Percentiles rank a stretch among this genome's conserved stretches.
Evolutionary conservation across 345 rosid genomes (phyloP).

Genomic region (Theobroma cacao): DNA sequence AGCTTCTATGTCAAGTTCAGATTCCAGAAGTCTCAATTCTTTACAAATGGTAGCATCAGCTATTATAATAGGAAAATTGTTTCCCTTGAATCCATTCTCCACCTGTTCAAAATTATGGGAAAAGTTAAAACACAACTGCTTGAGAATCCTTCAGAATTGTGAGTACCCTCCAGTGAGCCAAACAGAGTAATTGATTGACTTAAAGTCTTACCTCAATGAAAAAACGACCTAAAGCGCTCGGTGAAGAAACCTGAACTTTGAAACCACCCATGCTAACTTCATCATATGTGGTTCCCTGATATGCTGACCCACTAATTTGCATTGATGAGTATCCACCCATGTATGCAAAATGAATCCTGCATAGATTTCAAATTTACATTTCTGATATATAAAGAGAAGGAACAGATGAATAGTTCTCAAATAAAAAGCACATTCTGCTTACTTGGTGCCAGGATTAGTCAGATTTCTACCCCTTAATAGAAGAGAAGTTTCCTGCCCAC

Average conservation of each 20-base stretch:
- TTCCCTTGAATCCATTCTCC: slow-evolving; percentile 85
- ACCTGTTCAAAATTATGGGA: slow-evolving; percentile 46
- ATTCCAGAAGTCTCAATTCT: slow-evolving; percentile 73
- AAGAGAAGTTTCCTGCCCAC: slow-evolving; percentile 66
- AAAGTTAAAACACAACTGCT: slow-evolving; percentile 5
- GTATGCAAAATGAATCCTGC: slow-evolving; percentile 63
- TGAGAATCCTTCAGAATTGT: background rate
- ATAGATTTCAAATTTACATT: slow-evolving; percentile 9
- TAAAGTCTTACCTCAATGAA: slow-evolving; percentile 70
- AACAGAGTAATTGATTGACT: background rate
- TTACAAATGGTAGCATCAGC: slow-evolving; percentile 77
- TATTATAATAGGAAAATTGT: slow-evolving; percentile 74
- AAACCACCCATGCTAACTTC: slow-evolving; percentile 55
- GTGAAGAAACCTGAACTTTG: slow-evolving; percentile 38
- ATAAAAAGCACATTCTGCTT: slow-evolving; percentile 22
- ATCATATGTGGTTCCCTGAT: slow-evolving; percentile 39
- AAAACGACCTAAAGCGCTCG: slow-evolving; percentile 60
- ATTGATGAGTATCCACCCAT: slow-evolving; percentile 64
- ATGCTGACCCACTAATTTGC: slow-evolving; percentile 36
- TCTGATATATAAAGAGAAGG: slow-evolving; percentile 6
- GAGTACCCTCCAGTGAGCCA: background rate
- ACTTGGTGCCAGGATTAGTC: slow-evolving; percentile 66
- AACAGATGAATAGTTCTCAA: background rate
- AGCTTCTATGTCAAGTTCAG: slow-evolving; percentile 49
- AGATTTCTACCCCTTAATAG: slow-evolving; percentile 73